phyloP scores from a whole-genome alignment of 306 rosid genomes.

The Lathyrus sativus region DNA sequence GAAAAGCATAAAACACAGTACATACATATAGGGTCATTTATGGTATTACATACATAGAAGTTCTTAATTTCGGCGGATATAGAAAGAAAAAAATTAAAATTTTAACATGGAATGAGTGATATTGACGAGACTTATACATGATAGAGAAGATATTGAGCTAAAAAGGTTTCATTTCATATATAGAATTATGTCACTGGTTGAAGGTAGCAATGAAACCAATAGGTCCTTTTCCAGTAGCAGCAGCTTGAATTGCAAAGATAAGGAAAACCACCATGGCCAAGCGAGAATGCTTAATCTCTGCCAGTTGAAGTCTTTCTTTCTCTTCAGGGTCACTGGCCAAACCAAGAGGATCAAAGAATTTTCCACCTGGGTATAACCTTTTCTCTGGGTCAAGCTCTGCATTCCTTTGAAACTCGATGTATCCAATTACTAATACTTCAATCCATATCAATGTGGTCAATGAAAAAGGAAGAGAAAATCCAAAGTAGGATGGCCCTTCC shows the following conservation, averaged over 20 bases:
- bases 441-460: conserved; percentile 72
- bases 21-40: conserved; percentile 1
- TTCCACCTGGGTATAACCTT: conserved; percentile 80
- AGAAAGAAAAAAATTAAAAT: neutral
- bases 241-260: conserved; percentile 75
- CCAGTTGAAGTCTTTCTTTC: conserved; percentile 69
- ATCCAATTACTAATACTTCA: conserved; percentile 72
- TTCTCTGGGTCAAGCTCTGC: conserved; percentile 81
- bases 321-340: conserved; percentile 64
- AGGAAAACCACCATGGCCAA: conserved; percentile 83
- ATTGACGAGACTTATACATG: neutral
- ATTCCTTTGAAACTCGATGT: conserved; percentile 81
- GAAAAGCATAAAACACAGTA: conserved; percentile 33
- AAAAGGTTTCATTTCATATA: conserved; percentile 14
- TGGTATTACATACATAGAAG: conserved; percentile 21
- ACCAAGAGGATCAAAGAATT: conserved; percentile 75
- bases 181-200: conserved; percentile 48
- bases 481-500: conserved; percentile 79
- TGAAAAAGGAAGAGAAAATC: conserved; percentile 73
- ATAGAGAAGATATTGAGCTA: conserved; percentile 7
- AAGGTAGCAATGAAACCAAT: conserved; percentile 68
- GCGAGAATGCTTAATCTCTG: conserved; percentile 80
- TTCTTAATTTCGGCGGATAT: neutral
- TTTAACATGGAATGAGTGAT: conserved; percentile 6
- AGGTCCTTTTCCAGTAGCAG: conserved; percentile 78